These are phyloP conservation scores for Chaetoceros tenuissimus DNA, from an alignment of 108 stramenopile genomes.

Conservation along the genomic window DNA sequence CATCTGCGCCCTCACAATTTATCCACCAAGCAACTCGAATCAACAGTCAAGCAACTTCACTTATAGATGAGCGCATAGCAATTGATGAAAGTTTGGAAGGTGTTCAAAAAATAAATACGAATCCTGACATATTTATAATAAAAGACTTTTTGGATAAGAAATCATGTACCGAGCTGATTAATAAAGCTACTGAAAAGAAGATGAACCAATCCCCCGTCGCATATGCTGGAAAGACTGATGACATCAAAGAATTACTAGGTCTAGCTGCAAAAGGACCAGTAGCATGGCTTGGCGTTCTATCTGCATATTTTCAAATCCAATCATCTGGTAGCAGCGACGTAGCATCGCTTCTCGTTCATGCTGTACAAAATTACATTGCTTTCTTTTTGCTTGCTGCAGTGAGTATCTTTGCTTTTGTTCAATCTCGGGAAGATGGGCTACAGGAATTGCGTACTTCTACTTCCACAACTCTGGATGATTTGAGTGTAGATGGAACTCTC, in stretches of 20 bases:
- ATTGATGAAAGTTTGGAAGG: conserved; percentile 49
- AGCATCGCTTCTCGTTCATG: conserved; percentile 46
- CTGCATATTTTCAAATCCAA: conserved; percentile 50
- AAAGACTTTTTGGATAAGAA: conserved; percentile 35
- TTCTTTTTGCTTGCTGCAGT: conserved; percentile 33
- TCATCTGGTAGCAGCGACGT: conserved; percentile 2
- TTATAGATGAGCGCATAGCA: too few relatives aligned
- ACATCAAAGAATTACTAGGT: conserved; percentile 59
- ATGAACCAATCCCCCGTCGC: conserved; percentile 58
- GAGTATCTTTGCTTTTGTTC: conserved; percentile 34
- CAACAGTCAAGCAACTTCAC: too few relatives aligned
- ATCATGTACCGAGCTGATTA: conserved; percentile 47
- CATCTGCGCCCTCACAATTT: too few relatives aligned
- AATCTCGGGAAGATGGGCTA: conserved; percentile 41
- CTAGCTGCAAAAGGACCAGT: conserved; percentile 64
- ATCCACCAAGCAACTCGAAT: too few relatives aligned
- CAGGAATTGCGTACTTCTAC: conserved; percentile 53
- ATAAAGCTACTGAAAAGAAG: conserved; percentile 30
- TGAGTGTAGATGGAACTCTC: conserved; percentile 14
- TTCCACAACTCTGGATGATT: conserved; percentile 62
- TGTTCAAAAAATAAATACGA: conserved; percentile 38
- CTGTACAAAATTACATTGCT: conserved; percentile 46
- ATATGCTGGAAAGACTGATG: conserved; percentile 71
- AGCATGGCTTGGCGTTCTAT: conserved; percentile 48
- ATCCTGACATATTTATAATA: conserved; percentile 72